Base-by-base conservation (phyloP, 257 asterid species). In the Solanum infundibuliforme region DNA sequence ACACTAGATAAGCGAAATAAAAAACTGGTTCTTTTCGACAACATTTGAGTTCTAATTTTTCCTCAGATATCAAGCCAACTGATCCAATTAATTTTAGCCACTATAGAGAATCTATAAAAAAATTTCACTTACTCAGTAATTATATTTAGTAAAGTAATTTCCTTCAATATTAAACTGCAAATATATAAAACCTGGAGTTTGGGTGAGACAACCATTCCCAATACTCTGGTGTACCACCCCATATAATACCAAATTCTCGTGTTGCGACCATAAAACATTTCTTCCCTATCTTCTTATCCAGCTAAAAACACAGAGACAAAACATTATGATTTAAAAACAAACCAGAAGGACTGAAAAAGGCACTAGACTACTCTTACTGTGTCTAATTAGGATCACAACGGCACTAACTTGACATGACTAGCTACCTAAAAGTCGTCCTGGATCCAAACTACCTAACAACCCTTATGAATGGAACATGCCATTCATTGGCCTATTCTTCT, bases 121-220 rank as follows among this genome's bases (percentile, higher is more conserved):
- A 14, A 0, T 52, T 52, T 1, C 21, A 16, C 8, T 52, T 52
- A 3, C 60, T 52, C 23, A 5, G 1, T 52, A 2, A 14, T 16
- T 52, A 16, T 52, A 14, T 52, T 46, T 52, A 2, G 7, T 16
- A 52, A 16, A 52, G 4, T 52, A 14, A 5, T 5, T 52, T 16
- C 4, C 6, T 52, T 52, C 60, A 52, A 52, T 25, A 16, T n/a
- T 11, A 36, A 23, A 36, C 32, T 5, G 5, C 12, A 36, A 13
- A 74, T 21, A 35, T 5, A 36, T 14, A 74, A 21, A 35, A 92
- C 95, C 93, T 93, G 3, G 93, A 92, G 38, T 88, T 91, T 7
- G 6, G 89, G 10, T 55, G 65, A 55, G 65, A 18, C 60, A 55
- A 89, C 92, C 90, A 91, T 8, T 29, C 48, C 94, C 95, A 93